A percentile compares a stretch with the other conserved stretches of the same genome.
Conservation (phyloP, 768 basidiomycete genomes). For the Xanthoconium stramineum region DNA sequence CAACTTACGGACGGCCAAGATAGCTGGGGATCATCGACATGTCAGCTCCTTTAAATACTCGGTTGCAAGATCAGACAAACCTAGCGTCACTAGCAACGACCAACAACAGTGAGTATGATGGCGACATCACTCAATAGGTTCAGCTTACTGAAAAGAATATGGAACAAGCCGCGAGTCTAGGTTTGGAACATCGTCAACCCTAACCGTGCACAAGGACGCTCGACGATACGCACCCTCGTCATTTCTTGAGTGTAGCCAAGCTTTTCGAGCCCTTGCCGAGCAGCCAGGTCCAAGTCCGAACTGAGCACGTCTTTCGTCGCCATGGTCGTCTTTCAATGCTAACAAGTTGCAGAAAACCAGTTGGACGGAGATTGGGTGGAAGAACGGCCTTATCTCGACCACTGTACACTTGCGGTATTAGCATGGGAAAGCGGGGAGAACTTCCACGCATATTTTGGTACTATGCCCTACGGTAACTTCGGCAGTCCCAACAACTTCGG, state of each 20-base stretch:
- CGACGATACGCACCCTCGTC: slow-evolving; percentile 37
- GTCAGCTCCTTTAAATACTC: slow-evolving; percentile 1
- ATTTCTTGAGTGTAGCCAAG: slow-evolving; percentile 58
- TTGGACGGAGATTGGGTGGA: not conserved
- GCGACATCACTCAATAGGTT: not conserved
- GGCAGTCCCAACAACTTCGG: no score
- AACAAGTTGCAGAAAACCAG: not conserved
- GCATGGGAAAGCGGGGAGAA: not conserved
- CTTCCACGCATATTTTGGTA: not conserved
- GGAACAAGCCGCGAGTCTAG: slow-evolving; percentile 49
- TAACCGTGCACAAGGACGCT: not conserved
- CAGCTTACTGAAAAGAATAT: slow-evolving; percentile 51
- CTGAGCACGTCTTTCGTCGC: not conserved
- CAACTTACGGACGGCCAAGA: slow-evolving; percentile 61
- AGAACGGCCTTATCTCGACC: not conserved
- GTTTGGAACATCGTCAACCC: not conserved
- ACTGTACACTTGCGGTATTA: not conserved
- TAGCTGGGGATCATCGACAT: slow-evolving; percentile 35
- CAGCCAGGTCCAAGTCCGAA: slow-evolving; percentile 25
- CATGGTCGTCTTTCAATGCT: slow-evolving; percentile 9
- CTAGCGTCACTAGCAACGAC: slow-evolving; percentile 42
- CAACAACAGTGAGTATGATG: not conserved
- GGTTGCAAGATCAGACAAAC: slow-evolving; percentile 25
- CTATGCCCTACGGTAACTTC: no score
- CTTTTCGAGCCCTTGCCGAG: slow-evolving; percentile 41